Conservation (phyloP, 1,284 basidiomycete genomes). For the Sphaerobolus stellatus region DNA sequence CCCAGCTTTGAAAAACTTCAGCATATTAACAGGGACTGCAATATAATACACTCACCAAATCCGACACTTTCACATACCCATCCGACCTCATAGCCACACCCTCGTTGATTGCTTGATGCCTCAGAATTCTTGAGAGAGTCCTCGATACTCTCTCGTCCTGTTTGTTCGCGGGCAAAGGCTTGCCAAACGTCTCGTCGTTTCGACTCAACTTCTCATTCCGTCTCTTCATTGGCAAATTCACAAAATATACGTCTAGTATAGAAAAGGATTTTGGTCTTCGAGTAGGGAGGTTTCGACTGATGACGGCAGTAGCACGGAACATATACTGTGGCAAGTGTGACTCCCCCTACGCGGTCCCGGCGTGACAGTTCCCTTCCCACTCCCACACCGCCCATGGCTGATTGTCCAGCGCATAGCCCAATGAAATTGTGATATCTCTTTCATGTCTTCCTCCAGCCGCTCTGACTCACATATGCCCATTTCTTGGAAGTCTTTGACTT, state of each 20-base stretch:
- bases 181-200: neutral
- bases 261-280: conserved; percentile 5
- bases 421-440: neutral
- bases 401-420: neutral
- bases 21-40: neutral
- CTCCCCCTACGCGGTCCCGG: neutral
- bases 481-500: conserved; percentile 20
- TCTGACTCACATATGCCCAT: conserved; percentile 4
- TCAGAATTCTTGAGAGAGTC: conserved; percentile 79
- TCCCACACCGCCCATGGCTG: neutral
- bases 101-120: conserved; percentile 81
- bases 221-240: no score
- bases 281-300: neutral
- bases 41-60: conserved; percentile 57
- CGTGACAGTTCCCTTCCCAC: neutral
- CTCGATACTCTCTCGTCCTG: conserved; percentile 64
- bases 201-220: neutral
- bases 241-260: no score
- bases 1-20: conserved; percentile 41
- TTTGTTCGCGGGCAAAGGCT: neutral
- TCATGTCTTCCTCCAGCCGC: neutral
- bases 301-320: conserved; percentile 6
- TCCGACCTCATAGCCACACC: conserved; percentile 72
- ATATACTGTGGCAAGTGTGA: neutral
- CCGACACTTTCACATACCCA: conserved; percentile 74